phyloP scores from a whole-genome alignment of 345 rosid species.

The Gossypium anomalum region DNA sequence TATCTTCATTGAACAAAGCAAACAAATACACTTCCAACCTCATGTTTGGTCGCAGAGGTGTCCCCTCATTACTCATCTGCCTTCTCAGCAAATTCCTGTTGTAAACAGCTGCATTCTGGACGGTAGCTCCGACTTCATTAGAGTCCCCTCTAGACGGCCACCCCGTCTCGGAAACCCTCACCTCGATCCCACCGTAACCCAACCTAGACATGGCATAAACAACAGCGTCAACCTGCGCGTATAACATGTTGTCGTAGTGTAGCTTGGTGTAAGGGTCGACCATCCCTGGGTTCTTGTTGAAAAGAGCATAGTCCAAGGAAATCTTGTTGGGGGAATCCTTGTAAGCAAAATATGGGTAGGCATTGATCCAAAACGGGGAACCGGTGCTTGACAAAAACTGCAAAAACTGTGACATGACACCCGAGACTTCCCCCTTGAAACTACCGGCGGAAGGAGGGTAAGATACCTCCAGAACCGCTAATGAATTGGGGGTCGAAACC shows the following conservation, averaged over 20 bases:
- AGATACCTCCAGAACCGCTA: slow-evolving; percentile 69
- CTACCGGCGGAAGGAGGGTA: slow-evolving; percentile 88
- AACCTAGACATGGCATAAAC: slow-evolving; percentile 61
- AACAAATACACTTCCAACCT: slow-evolving; percentile 75
- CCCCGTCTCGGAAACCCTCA: slow-evolving; percentile 83
- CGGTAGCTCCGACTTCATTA: slow-evolving; percentile 65
- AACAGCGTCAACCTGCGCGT: slow-evolving; percentile 88
- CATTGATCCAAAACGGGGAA: slow-evolving; percentile 90
- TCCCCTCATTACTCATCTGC: slow-evolving; percentile 71
- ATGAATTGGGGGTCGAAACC: slow-evolving; percentile 71
- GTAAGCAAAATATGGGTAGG: slow-evolving; percentile 97
- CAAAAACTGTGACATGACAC: slow-evolving; percentile 55
- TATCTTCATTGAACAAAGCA: slow-evolving; percentile 86
- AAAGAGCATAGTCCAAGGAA: slow-evolving; percentile 74
- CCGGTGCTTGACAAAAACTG: slow-evolving; percentile 50
- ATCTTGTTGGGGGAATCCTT: slow-evolving; percentile 57
- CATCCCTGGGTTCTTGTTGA: slow-evolving; percentile 81
- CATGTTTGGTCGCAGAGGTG: slow-evolving; percentile 63
- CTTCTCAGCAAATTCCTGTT: slow-evolving; percentile 67
- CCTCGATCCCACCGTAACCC: slow-evolving; percentile 68
- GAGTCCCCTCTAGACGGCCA: slow-evolving; percentile 96
- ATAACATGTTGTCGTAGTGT: slow-evolving; percentile 87
- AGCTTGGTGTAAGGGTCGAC: slow-evolving; percentile 67
- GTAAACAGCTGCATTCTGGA: slow-evolving; percentile 67
- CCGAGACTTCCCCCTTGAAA: slow-evolving; percentile 54